Conservation (phyloP, 1,284 basidiomycete species). For the Puccinia hordei region DNA sequence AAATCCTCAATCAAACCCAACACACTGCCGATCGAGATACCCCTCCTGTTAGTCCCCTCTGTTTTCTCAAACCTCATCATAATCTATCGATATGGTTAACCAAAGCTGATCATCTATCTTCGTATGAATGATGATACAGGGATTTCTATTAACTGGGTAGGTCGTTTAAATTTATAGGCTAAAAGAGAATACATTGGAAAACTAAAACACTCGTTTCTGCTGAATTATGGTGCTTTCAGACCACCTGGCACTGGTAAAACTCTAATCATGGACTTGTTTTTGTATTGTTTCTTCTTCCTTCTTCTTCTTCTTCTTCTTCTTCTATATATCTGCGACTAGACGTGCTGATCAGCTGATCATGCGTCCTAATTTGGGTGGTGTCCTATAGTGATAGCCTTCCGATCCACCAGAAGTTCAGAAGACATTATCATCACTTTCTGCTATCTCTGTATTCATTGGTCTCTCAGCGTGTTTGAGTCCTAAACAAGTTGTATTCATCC, state of each 20-base stretch:
- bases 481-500: not conserved
- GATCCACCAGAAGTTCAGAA: constrained; percentile 67
- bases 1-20: constrained; percentile 16
- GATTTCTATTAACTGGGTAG: constrained; percentile 34
- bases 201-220: not conserved
- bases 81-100: not conserved
- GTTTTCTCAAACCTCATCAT: too few species aligned
- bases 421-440: constrained; percentile 71
- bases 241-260: constrained; percentile 62
- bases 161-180: not conserved
- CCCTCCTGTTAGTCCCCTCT: constrained; percentile 13
- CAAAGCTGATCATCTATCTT: not conserved
- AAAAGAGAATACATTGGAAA: not conserved
- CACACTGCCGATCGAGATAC: constrained; percentile 23
- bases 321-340: not conserved
- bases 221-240: not conserved
- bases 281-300: constrained; percentile 61
- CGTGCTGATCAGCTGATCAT: too few species aligned
- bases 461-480: constrained; percentile 65
- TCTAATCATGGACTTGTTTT: constrained; percentile 71
- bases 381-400: constrained; percentile 31
- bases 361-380: not conserved
- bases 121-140: too few species aligned
- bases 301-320: not conserved
- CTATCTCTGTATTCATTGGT: constrained; percentile 71